These are phyloP conservation scores for Poa annua DNA, from an alignment of 176 grass and related monocot species.

Conservation along the genomic window DNA sequence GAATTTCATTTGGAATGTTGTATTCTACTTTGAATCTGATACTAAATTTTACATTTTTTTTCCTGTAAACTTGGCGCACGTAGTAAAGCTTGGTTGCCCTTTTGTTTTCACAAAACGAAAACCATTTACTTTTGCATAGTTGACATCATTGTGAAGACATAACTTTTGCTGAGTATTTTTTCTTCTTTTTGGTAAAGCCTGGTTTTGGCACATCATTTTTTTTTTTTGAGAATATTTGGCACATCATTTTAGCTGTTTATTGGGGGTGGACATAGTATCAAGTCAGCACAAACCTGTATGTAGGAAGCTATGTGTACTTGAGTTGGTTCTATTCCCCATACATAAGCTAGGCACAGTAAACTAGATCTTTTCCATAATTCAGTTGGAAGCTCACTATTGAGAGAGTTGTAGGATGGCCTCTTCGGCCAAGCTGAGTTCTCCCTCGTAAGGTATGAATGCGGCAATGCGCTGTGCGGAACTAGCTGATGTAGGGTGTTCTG, in stretches of 20 bases:
- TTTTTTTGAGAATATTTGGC: no score
- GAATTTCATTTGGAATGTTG: conserved; percentile 3
- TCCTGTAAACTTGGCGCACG: not conserved
- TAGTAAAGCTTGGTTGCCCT: not conserved
- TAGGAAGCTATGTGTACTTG: not conserved
- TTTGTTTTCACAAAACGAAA: not conserved
- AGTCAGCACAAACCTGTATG: not conserved
- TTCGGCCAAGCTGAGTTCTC: not conserved
- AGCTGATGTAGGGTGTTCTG: conserved; percentile 2
- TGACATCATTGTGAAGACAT: not conserved
- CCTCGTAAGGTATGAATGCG: not conserved
- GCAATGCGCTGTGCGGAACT: not conserved
- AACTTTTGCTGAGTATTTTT: not conserved
- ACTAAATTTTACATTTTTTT: not conserved
- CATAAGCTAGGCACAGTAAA: not conserved
- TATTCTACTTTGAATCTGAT: conserved; percentile 14
- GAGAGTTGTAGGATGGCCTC: not conserved
- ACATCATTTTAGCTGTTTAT: not conserved
- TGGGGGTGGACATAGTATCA: not conserved
- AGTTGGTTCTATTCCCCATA: not conserved
- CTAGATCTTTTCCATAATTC: not conserved
- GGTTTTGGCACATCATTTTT: not conserved
- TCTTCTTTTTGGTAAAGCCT: not conserved
- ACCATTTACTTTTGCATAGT: not conserved
- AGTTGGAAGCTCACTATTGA: not conserved